Evolutionary conservation across 2,329 filamentous ascomycete species (phyloP), one percentile per base, ranked within the genome.

Genomic region (Metarhizium robertsii): DNA sequence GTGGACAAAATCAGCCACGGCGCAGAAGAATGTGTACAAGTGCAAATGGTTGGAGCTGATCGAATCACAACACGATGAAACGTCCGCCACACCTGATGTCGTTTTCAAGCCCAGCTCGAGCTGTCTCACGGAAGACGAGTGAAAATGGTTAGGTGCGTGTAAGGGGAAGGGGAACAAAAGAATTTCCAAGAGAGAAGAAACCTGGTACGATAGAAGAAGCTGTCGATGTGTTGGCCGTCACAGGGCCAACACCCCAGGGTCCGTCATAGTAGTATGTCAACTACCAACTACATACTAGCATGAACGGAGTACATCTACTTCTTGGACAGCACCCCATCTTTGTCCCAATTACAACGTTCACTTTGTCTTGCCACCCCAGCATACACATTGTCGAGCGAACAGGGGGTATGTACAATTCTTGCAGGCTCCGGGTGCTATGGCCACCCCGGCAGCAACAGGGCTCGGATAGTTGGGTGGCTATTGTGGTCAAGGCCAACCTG

Each of bases 351-450:
- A 40, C 38, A 40, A 16, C 45, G 45, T 48, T 30, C 16, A 48
- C 20, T 13, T 29, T 48, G 16, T 53, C 36, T 55, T 36, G 36
- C 51, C 46, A 36, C 46, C 46, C 50, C 50, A 50, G 50, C 43
- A 52, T 48, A 48, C 10, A 53, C 47, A 51, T 7, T 34, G 32
- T 57, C 53, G 54, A 43, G 57, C 43, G 55, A 57, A 54, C 60
- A 61, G 56, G 60, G 57, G 60, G 59, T 53, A 25, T 25, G 32
- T 43, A 52, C 42, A 10, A 53, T 52, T 48, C 50, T 58, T 58
- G 59, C 55, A 61, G 55, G 58, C 57, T 59, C 54, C 55, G 54
- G 54, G 59, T 58, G 54, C 59, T 60, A 58, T 53, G 47, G 51
- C 56, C 56, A 55, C 57, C 59, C 58, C 54, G 53, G 58, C 50